phyloP scores from a whole-genome alignment of 1,139 yeast species.

The Geotrichum bryndzae region DNA sequence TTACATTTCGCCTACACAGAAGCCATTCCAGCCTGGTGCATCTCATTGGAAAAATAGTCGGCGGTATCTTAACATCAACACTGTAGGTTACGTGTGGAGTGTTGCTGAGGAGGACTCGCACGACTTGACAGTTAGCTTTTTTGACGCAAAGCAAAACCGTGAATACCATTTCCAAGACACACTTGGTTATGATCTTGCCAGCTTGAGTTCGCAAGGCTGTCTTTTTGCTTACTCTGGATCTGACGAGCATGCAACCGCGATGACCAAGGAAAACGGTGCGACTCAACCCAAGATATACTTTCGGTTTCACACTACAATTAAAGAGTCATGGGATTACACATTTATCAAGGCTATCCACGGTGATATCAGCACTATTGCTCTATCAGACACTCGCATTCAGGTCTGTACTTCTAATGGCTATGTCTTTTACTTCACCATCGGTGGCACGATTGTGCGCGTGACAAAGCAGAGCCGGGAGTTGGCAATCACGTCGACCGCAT shows the following conservation, averaged over 20 bases:
- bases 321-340: conserved; percentile 37
- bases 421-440: conserved; percentile 48
- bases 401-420: conserved; percentile 55
- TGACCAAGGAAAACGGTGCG: conserved; percentile 12
- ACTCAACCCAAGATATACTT: conserved; percentile 23
- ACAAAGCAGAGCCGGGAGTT: conserved; percentile 45
- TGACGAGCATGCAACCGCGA: conserved; percentile 3
- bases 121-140: conserved; percentile 78
- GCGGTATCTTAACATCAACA: conserved; percentile 75
- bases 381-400: conserved; percentile 45
- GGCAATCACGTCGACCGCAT: conserved; percentile 51
- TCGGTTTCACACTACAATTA: conserved; percentile 31
- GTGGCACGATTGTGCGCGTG: conserved; percentile 51
- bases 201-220: conserved; percentile 61
- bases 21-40: conserved; percentile 67
- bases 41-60: conserved; percentile 74
- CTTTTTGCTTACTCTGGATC: conserved; percentile 44
- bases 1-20: background rate
- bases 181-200: conserved; percentile 65
- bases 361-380: conserved; percentile 44
- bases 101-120: conserved; percentile 58
- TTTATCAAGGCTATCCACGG: conserved; percentile 33
- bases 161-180: conserved; percentile 85
- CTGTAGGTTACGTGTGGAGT: conserved; percentile 77
- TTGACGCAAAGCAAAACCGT: conserved; percentile 69